These are phyloP conservation scores for Cordyceps javanica DNA, from an alignment of 2,329 filamentous ascomycete genomes.

Conservation along the genomic window DNA sequence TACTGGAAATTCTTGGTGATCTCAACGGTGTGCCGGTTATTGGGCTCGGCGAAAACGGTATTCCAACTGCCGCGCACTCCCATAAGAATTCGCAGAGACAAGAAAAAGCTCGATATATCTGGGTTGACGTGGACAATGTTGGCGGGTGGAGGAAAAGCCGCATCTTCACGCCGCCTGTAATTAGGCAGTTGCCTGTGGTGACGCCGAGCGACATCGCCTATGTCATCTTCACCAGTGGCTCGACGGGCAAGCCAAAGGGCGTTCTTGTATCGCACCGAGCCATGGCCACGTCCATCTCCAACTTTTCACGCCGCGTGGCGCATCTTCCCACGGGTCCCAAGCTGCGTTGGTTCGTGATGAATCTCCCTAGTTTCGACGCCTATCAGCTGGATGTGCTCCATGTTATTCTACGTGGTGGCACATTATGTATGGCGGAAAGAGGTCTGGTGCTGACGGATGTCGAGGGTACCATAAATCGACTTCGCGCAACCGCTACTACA, in stretches of 20 bases:
- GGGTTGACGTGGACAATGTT: conserved; percentile 1
- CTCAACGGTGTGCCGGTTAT: conserved; percentile 4
- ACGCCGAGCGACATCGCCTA: conserved; percentile 25
- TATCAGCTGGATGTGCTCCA: conserved; percentile 2
- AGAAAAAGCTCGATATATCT: neutral
- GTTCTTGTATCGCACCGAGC: conserved; percentile 71
- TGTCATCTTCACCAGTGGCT: conserved; percentile 41
- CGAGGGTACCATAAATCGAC: neutral
- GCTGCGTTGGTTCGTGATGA: conserved; percentile 9
- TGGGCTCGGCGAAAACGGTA: conserved; percentile 16
- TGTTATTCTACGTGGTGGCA: neutral
- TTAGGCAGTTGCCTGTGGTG: neutral
- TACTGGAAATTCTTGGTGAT: neutral
- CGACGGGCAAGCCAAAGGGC: conserved; percentile 43
- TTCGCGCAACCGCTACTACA: conserved; percentile 3
- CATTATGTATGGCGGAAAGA: conserved; percentile 3
- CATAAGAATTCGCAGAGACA: no score
- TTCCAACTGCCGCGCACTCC: conserved; percentile 13
- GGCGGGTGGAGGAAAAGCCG: neutral
- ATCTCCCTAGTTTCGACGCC: conserved; percentile 3
- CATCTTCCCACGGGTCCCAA: neutral
- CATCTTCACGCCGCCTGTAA: neutral
- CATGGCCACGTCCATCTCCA: neutral
- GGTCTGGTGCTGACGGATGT: conserved; percentile 4
- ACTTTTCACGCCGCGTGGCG: neutral